phyloP scores from a whole-genome alignment of 1,284 basidiomycete species.

The Rhodotorula sp. region DNA sequence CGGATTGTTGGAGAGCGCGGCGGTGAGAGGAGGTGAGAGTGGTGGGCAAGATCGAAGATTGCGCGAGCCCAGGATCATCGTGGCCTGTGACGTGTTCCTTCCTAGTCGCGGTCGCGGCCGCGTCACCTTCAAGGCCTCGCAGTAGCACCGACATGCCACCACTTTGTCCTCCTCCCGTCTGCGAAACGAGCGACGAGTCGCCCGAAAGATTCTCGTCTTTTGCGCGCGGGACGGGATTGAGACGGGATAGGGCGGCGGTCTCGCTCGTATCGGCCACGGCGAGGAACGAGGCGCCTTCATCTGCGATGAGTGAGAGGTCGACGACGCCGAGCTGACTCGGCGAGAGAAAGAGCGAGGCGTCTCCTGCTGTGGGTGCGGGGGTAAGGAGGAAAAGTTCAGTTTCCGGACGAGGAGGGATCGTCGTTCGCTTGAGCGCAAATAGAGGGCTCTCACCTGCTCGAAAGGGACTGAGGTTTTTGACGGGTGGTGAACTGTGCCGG shows the following conservation, averaged over 20 bases:
- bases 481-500: conserved; percentile 5
- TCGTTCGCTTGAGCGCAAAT: too few species aligned
- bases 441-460: conserved; percentile 5
- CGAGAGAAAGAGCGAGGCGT: conserved; percentile 10
- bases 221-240: not conserved
- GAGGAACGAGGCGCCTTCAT: conserved; percentile 30
- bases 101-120: not conserved
- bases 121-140: not conserved
- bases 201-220: not conserved
- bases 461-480: conserved; percentile 9
- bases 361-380: not conserved
- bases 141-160: conserved; percentile 8
- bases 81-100: too few species aligned
- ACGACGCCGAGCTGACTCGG: conserved; percentile 5
- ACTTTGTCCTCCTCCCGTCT: not conserved
- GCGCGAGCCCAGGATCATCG: not conserved
- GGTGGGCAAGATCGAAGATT: not conserved
- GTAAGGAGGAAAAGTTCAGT: too few species aligned
- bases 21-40: not conserved
- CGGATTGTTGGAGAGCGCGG: not conserved
- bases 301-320: conserved; percentile 24
- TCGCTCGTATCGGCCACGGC: not conserved
- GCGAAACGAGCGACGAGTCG: not conserved
- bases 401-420: not conserved
- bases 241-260: not conserved